Evolutionary conservation across 495 filamentous ascomycete species (phyloP), one percentile per base, ranked within the genome.

Genomic region (Neohortaea acidophila): DNA sequence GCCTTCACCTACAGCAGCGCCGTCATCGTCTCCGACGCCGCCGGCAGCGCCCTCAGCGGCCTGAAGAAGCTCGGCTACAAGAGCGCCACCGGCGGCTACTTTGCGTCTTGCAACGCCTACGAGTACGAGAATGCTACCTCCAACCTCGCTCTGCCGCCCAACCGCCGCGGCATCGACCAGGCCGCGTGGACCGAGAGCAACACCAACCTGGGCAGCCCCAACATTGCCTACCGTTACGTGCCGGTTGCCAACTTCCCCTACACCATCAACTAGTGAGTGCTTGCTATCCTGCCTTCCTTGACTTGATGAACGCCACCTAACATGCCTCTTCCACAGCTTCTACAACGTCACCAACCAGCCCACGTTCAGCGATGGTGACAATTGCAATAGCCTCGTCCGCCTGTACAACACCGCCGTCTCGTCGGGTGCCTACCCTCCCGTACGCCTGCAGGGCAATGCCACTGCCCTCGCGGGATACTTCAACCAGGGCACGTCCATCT

Each of bases 51-150:
- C 28, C n/a, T 31, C 28, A 13, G 4, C 5, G 12, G 17, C 12
- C 17, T 6, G 12, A 5, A 5, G 6, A 6, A 11, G 6, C 17
- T 13, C 28, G 28, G 28, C n/a, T 11, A 15, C 28, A 13, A 13
- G 12, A 15, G n/a, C 5, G 28, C 28, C 28, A 11, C 28, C n/a
- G 28, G 28, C 28, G n/a, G n/a, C n/a, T 31, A 13, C 28, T 13
- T 15, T 4, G 28, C 28, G 12, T 31, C 28, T 15, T 31, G 28
- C 28, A 31, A 31, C 28, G 28, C 28, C 28, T 31, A 31, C 28
- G 28, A 31, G n/a, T 31, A 31, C 28, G 28, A 31, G 6, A 31
- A 31, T 15, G 28, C 5, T 15, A 31, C 28, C 28, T 11, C 28
- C 12, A 31, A 31, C 28, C 5, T 31, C 28, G 28, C 28, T 13